Evolutionary conservation across 1,284 basidiomycete species (phyloP), one percentile per base, ranked within the genome.

Genomic region (Meira nashicola): DNA sequence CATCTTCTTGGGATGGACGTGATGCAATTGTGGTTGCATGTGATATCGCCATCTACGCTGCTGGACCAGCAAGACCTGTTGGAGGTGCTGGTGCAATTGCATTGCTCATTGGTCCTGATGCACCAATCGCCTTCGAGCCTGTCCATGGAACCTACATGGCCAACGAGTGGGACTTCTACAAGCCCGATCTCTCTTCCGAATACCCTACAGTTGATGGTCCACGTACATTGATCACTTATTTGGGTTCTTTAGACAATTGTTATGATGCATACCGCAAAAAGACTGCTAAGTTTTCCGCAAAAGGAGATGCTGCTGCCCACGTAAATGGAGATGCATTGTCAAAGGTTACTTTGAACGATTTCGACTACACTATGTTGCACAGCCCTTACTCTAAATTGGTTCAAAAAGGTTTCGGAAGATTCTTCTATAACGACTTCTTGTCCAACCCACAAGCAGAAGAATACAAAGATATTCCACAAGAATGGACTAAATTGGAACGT

Each of bases 141-240:
- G 85, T 92, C 66, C 95, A 97, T 81, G 94, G 94, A 51, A 92
- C 88, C 56, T 90, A 95, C 83, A 97, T 98, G 89, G 87, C 88
- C 71, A 95, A 99, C 83, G 90, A 88, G 1, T 97, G 94, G 82
- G 74, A 73, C 66, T 77, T 76, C 54, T 78, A 75, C 76, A 78
- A 78, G 71, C 76, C 76, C 57, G 72, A 78, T 68, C 67, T 78
- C 39, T 69, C 66, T 17, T 77, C 74, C 15, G 92, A 94, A 80
- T 93, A 97, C 82, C 94, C 94, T 65, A 89, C 90, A 74, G 95
- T 98, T 57, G 94, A 98, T 79, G 94, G 94, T 6, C 94, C 94
- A 15, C 88, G 95, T 68, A 96, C 95, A 25, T 89, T 97, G 66
- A 89, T 90, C 59, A 90, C 92, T 54, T 98, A 98, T 83, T 87